Percentiles rank a stretch among this genome's conserved stretches.
Evolutionary conservation across 2,329 filamentous ascomycete genomes (phyloP).

Genomic region (Monilinia fructicola): DNA sequence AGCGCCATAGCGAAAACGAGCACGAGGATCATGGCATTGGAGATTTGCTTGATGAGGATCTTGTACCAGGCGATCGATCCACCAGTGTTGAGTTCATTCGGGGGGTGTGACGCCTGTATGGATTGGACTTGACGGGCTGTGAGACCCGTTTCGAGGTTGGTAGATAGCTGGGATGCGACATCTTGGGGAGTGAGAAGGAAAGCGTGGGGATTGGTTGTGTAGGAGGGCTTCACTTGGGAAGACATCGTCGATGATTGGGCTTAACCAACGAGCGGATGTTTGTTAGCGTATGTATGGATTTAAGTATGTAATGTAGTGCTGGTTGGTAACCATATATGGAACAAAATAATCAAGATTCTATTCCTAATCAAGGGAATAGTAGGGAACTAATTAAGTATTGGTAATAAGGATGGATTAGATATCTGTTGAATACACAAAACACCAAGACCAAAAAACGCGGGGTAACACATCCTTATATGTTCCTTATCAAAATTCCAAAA

Average conservation of each 20-base stretch:
- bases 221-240: conserved; percentile 9
- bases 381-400: conserved; percentile 30
- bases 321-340: neutral
- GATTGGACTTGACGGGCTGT: conserved; percentile 58
- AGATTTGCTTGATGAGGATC: conserved; percentile 64
- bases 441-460: neutral
- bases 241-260: neutral
- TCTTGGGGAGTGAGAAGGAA: conserved; percentile 61
- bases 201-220: conserved; percentile 46
- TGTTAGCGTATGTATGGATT: neutral
- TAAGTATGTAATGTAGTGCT: neutral
- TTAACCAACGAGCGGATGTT: neutral
- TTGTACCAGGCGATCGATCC: conserved; percentile 67
- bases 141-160: conserved; percentile 67
- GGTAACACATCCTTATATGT: conserved; percentile 13
- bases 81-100: conserved; percentile 42
- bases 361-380: conserved; percentile 40
- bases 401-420: conserved; percentile 8
- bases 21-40: conserved; percentile 69
- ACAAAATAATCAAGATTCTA: conserved; percentile 27
- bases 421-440: neutral
- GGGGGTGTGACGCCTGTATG: conserved; percentile 59
- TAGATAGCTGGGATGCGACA: conserved; percentile 61
- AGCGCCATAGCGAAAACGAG: conserved; percentile 59
- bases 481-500: neutral